These are phyloP conservation scores for Berberis thunbergii DNA, from an alignment of 164 flowering plant species.

Conservation along the genomic window DNA sequence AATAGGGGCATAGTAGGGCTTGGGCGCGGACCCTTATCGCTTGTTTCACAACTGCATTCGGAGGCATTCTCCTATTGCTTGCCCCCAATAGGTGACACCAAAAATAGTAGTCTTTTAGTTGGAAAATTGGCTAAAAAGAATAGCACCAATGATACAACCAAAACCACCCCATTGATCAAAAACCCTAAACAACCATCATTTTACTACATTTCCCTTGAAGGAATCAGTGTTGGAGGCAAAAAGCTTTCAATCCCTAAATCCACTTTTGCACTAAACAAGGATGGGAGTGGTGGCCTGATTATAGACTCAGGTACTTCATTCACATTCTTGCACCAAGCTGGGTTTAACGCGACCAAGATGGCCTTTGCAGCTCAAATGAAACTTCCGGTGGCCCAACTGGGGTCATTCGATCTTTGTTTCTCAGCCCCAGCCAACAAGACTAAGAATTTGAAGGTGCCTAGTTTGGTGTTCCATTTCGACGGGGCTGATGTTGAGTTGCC, in stretches of 20 bases:
- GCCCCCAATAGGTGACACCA: constrained; percentile 45
- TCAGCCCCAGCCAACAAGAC: constrained; percentile 20
- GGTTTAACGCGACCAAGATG: constrained; percentile 35
- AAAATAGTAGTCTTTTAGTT: constrained; percentile 48
- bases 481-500: constrained; percentile 74
- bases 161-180: constrained; percentile 42
- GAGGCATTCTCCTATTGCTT: constrained; percentile 75
- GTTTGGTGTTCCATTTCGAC: constrained; percentile 51
- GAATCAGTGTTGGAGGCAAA: constrained; percentile 60
- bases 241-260: constrained; percentile 38
- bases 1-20: constrained; percentile 74
- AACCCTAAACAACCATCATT: constrained; percentile 64
- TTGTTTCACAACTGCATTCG: constrained; percentile 65
- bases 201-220: constrained; percentile 63
- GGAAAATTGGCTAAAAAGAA: constrained; percentile 43
- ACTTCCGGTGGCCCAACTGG: constrained; percentile 33
- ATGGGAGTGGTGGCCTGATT: constrained; percentile 77
- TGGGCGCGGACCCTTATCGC: constrained; percentile 80
- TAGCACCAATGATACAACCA: constrained; percentile 3
- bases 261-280: constrained; percentile 36
- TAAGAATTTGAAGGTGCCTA: constrained; percentile 45
- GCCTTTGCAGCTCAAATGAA: constrained; percentile 47
- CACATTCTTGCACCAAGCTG: constrained; percentile 48
- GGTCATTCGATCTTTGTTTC: constrained; percentile 70
- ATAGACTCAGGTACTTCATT: constrained; percentile 91